These are phyloP conservation scores for Botryosphaeria dothidea DNA, from an alignment of 2,329 filamentous ascomycete genomes.

Conservation along the genomic window DNA sequence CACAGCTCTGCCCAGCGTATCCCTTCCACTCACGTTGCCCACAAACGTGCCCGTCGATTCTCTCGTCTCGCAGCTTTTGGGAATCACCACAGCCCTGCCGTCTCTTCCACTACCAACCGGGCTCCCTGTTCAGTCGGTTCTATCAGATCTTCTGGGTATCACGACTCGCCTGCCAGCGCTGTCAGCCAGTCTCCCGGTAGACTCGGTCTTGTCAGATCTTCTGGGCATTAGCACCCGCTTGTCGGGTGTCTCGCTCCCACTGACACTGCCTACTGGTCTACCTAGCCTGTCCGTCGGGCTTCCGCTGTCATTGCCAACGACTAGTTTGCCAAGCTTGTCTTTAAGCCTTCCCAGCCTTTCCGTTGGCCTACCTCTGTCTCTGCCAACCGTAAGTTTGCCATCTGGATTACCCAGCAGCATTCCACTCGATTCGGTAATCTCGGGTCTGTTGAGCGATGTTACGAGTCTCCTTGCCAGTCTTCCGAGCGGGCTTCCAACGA, in stretches of 20 bases:
- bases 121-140: neutral
- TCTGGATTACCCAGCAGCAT: neutral
- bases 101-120: neutral
- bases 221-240: neutral
- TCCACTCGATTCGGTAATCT: neutral
- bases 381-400: neutral
- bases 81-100: neutral
- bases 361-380: neutral
- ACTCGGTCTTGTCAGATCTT: neutral
- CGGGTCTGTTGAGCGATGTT: neutral
- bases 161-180: neutral
- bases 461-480: neutral
- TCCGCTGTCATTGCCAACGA: neutral
- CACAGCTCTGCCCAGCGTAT: neutral
- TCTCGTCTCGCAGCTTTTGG: neutral
- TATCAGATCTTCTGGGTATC: neutral
- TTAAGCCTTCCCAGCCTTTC: neutral
- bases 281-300: neutral
- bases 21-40: neutral
- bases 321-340: neutral
- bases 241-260: neutral
- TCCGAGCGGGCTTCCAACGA: neutral
- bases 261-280: neutral
- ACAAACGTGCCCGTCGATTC: neutral
- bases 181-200: neutral